Conservation (phyloP, 2,329 filamentous ascomycete genomes). For the Plectosphaerella cucumerina region DNA sequence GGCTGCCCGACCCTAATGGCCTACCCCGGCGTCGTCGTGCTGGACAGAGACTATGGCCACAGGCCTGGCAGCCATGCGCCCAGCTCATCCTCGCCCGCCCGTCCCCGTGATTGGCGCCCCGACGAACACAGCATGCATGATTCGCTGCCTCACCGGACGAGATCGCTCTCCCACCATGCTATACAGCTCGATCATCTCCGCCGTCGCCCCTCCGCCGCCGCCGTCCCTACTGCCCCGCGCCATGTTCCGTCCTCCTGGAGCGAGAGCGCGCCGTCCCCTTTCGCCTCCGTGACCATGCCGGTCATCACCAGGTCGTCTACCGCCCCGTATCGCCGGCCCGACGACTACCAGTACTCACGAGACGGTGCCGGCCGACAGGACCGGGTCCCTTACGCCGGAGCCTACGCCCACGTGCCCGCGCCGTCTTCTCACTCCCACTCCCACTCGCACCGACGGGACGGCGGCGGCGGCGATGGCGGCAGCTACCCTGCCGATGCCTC, state of each 20-base stretch:
- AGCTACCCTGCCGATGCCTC: slow-evolving; percentile 12
- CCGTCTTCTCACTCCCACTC: slow-evolving; percentile 2
- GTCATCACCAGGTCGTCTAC: slow-evolving; percentile 7
- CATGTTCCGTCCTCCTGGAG: slow-evolving; percentile 11
- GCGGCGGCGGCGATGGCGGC: slow-evolving; percentile 1
- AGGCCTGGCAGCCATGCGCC: slow-evolving; percentile 4
- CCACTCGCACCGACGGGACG: background rate
- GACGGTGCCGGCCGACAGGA: no score
- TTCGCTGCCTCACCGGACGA: slow-evolving; percentile 29
- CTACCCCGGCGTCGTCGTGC: slow-evolving; percentile 11
- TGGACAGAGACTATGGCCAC: slow-evolving; percentile 11
- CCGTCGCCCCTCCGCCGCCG: slow-evolving; percentile 16
- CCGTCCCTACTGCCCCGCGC: slow-evolving; percentile 22
- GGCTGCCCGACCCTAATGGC: slow-evolving; percentile 13
- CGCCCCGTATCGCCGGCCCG: background rate
- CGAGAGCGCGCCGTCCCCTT: slow-evolving; percentile 3
- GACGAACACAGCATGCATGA: slow-evolving; percentile 19
- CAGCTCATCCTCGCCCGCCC: slow-evolving; percentile 17
- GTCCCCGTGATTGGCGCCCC: slow-evolving; percentile 24
- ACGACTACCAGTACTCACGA: slow-evolving; percentile 2
- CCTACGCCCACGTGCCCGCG: background rate
- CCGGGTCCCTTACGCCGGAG: no score
- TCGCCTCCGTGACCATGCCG: slow-evolving; percentile 10
- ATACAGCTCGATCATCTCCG: slow-evolving; percentile 18
- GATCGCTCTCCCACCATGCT: background rate